Conservation (phyloP, 768 basidiomycete genomes). For the Mycena capillaripes region DNA sequence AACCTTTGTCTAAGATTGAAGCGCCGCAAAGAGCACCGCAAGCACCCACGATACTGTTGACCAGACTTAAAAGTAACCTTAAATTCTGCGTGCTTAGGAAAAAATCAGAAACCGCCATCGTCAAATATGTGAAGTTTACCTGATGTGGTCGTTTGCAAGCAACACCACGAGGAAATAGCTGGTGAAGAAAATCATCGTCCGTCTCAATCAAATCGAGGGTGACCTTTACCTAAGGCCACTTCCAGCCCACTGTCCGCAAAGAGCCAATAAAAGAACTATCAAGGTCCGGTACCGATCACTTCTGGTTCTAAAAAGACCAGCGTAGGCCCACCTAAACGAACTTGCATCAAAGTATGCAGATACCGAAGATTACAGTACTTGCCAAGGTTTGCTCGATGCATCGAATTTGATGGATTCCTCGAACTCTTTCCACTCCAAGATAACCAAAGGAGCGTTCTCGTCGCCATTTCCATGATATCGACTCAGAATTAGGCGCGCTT, state of each 20-base stretch:
- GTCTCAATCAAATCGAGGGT: not conserved
- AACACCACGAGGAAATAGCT: conserved; percentile 62
- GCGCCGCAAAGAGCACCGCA: conserved; percentile 58
- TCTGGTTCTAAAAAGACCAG: conserved; percentile 60
- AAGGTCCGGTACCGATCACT: conserved; percentile 61
- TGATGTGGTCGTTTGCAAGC: conserved; percentile 54
- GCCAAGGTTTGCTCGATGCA: conserved; percentile 72
- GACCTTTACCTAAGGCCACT: conserved; percentile 62
- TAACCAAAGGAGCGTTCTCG: conserved; percentile 63
- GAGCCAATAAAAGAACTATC: conserved; percentile 66
- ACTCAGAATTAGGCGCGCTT: conserved; percentile 61
- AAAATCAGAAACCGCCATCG: not conserved
- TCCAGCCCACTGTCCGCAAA: conserved; percentile 71
- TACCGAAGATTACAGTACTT: conserved; percentile 32
- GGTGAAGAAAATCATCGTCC: not conserved
- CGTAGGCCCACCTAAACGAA: conserved; percentile 62
- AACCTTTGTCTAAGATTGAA: conserved; percentile 56
- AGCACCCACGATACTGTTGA: conserved; percentile 58
- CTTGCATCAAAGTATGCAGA: not conserved
- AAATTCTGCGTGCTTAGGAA: conserved; percentile 48
- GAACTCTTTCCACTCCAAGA: conserved; percentile 66
- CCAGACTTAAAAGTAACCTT: conserved; percentile 57
- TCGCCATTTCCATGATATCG: conserved; percentile 69
- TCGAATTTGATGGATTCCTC: conserved; percentile 63
- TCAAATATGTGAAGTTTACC: conserved; percentile 17